Percentiles rank a stretch among this genome's conserved stretches.
phyloP scores from a whole-genome alignment of 768 basidiomycete genomes.

The Strobilomyces dryophilus region DNA sequence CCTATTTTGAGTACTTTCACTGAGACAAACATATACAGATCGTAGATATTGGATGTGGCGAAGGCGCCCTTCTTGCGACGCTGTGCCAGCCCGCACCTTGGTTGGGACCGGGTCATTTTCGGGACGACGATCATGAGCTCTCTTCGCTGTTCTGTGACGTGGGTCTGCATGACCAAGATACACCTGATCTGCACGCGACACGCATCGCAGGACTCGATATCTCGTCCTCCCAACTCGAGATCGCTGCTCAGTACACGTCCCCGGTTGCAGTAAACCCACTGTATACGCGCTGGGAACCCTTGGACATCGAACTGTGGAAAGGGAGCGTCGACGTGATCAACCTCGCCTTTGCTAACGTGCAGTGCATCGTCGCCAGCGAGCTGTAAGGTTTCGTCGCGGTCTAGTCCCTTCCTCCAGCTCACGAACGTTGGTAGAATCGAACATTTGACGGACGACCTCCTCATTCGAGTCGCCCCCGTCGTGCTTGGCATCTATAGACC shows the following conservation, averaged over 20 bases:
- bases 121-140: slow-evolving; percentile 18
- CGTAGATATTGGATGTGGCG: slow-evolving; percentile 81
- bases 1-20: background rate
- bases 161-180: slow-evolving; percentile 33
- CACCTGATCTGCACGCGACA: slow-evolving; percentile 54
- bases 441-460: slow-evolving; percentile 58
- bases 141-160: slow-evolving; percentile 21
- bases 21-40: slow-evolving; percentile 41
- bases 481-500: slow-evolving; percentile 80
- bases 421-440: slow-evolving; percentile 56
- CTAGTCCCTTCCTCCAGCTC: background rate
- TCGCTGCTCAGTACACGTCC: slow-evolving; percentile 46
- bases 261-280: slow-evolving; percentile 34
- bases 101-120: slow-evolving; percentile 36
- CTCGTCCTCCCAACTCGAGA: slow-evolving; percentile 45
- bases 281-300: slow-evolving; percentile 62
- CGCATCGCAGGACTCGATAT: slow-evolving; percentile 71
- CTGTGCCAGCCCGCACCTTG: slow-evolving; percentile 76
- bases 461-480: slow-evolving; percentile 62
- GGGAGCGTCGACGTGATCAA: slow-evolving; percentile 71
- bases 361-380: slow-evolving; percentile 77
- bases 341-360: slow-evolving; percentile 54
- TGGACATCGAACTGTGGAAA: slow-evolving; percentile 66
- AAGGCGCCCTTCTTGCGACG: slow-evolving; percentile 66
- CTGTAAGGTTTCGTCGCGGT: slow-evolving; percentile 50